Percentiles rank a stretch among this genome's conserved stretches.
phyloP scores from a whole-genome alignment of 345 rosid genomes.

The Salix brachista region DNA sequence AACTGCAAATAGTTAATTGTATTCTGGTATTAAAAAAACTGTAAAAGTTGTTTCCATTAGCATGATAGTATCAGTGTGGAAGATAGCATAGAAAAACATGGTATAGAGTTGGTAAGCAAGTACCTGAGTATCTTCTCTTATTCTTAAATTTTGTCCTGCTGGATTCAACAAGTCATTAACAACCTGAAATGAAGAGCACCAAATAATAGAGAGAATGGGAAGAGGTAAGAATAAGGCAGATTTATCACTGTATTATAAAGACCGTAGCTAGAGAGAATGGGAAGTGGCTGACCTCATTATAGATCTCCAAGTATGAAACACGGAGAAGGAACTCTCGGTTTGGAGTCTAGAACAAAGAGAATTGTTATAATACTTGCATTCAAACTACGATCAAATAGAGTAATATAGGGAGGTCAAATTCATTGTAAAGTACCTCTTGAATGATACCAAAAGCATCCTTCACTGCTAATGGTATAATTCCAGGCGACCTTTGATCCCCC shows the following conservation, averaged over 20 bases:
- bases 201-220: slow-evolving; percentile 10
- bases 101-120: slow-evolving; percentile 8
- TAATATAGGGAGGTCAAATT: slow-evolving; percentile 7
- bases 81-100: slow-evolving; percentile 8
- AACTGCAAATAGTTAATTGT: background rate
- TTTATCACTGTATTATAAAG: background rate
- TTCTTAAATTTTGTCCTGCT: slow-evolving; percentile 92
- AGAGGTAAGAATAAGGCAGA: slow-evolving; percentile 10
- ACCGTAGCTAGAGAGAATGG: background rate
- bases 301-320: slow-evolving; percentile 93
- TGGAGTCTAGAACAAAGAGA: slow-evolving; percentile 59
- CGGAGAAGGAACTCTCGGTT: slow-evolving; percentile 93
- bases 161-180: slow-evolving; percentile 94
- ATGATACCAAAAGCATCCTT: slow-evolving; percentile 96
- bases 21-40: background rate
- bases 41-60: background rate
- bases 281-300: slow-evolving; percentile 76
- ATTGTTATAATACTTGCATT: slow-evolving; percentile 16
- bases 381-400: slow-evolving; percentile 9
- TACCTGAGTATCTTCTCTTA: slow-evolving; percentile 99
- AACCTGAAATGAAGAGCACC: slow-evolving; percentile 54
- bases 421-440: slow-evolving; percentile 68
- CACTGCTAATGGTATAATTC: slow-evolving; percentile 91
- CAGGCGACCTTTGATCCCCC: slow-evolving; percentile 99
- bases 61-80: background rate